Base-by-base conservation (phyloP, 108 stramenopile species). In the Pseudonitzschia multiseries region DNA sequence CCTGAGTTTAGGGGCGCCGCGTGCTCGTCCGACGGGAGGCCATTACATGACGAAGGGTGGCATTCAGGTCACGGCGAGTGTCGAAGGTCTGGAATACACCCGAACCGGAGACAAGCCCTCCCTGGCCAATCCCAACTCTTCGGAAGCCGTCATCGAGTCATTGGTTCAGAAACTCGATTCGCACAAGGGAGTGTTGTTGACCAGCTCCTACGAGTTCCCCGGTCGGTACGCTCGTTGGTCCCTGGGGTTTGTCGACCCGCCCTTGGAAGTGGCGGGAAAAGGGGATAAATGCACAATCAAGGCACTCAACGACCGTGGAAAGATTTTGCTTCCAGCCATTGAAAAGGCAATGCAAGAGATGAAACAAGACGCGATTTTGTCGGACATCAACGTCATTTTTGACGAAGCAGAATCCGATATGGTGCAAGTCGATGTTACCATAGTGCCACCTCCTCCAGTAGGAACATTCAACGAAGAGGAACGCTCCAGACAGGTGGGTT, bases 211-310 rank as follows among this genome's bases (percentile, higher is more conserved):
- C 79, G 98, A 98, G 73, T 98, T 97, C 78, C 98, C 98, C 6
- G 98, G 98, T 68, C 86, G 98, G 73, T 94, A 94, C 75, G 92
- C 94, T 46, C 90, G 92, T 63, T 96, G 94, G 94, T 96, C 94
- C 2, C 80, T 96, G 4, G 92, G 97, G 32, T 97, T 98, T 74
- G 84, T 92, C 53, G 93, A 98, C 73, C 98, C 98, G 18, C 97
- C 97, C 6, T 71, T 98, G 73, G 91, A 94, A 73, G 77, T 98
- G 29, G 85, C 91, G 1, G 96, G 97, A 18, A 75, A 77, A 20
- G 93, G 84, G n/a, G 63, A 79, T 48, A 69, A 81, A 29, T 98
- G 97, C 76, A 94, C 88, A 51, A 91, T 97, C 53, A 79, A 80
- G 33, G 94, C 97, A 14, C 65, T 97, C 60, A 97, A 97, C 59